Evolutionary conservation across 83 land plant species (phyloP), one percentile per base, ranked within the genome.

Genomic region (Thuja plicata): DNA sequence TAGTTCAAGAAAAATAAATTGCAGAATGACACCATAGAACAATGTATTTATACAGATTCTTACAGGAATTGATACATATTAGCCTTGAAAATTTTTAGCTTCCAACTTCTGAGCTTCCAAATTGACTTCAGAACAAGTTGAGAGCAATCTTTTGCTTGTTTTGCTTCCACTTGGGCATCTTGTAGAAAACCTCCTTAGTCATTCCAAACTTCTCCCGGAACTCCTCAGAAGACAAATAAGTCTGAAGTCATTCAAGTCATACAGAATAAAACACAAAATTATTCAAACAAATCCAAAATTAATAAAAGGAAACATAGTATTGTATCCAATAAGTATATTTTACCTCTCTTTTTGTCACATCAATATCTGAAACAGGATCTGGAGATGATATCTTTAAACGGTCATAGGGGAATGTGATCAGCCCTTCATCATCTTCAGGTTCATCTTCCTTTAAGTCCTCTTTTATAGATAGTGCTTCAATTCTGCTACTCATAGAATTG

Each of bases 261-360:
- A 74, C 45, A 43, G 32, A 83, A 83, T 46, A 13, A 83, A 83
- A 27, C 10, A 19, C 52, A 15, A n/a, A 27, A n/a, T 83, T 83
- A 41, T 40, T 41, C 41, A 46, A 46, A 83, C 12, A 83, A 45
- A 83, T n/a, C 12, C 52, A 30, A 83, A 11, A 83, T 46, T 5
- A 83, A 46, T n/a, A 83, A 27, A 27, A 45, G 45, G 16, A 43
- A 8, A 46, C 8, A 0, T 3, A 83, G 48, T 83, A 46, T 46
- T 4, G n/a, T 46, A 83, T 46, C 35, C 1, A 83, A 48, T 19
- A n/a, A 80, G 48, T 17, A 80, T 80, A 80, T 21, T 45, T 6
- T 91, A 98, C 99, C 99, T 98, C 99, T 92, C 99, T 88, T 82
- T 93, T 98, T 15, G 97, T 95, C n/a, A 94, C 94, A 91, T 98